Base-by-base conservation (phyloP, 2,329 filamentous ascomycete species). In the Sphaerulina populicola region DNA sequence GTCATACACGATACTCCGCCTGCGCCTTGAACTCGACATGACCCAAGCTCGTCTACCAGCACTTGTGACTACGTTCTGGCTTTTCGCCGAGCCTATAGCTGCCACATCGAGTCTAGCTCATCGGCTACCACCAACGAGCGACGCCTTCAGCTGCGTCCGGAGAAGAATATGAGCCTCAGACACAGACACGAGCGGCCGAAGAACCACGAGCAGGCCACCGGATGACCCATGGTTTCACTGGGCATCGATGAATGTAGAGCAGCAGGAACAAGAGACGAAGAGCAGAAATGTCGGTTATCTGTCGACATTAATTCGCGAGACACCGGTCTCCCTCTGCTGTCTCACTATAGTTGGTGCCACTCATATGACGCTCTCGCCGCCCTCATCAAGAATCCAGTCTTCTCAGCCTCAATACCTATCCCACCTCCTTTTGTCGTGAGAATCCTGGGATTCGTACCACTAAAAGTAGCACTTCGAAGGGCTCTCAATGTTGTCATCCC, bases 1-100 rank as follows among this genome's bases (percentile, higher is more conserved):
- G 83, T 89, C 35, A 79, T 91, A 50, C 86, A 91, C 69, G 86
- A 90, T 65, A 88, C 86, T n/a, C 83, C 85, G 36, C 77, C 81
- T 7, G 82, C 52, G 12, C 48, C 81, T 62, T 86, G 66, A 65
- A 11, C 15, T 33, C 8, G 21, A 18, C 18, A 18, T 18, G 18
- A n/a, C 10, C 31, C 10, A 11, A 35, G 31, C 31, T 35, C 10
- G 23, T 27, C 23, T 27, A 27, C 4, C 23, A 27, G 23, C 23
- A 27, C 23, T 27, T 27, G 23, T 27, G 23, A 27, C 2, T 27
- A 27, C 23, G 5, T 27, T 27, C 23, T 27, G 6, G 23, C 23
- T 27, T 27, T 27, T 27, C 23, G 23, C 4, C 23, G 6, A 27
- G 23, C 23, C 23, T 27, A 27, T 7, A 27, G 5, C 5, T 27